phyloP scores from a whole-genome alignment of 441 rosid species.

The Pelargonium cotyledonis region DNA sequence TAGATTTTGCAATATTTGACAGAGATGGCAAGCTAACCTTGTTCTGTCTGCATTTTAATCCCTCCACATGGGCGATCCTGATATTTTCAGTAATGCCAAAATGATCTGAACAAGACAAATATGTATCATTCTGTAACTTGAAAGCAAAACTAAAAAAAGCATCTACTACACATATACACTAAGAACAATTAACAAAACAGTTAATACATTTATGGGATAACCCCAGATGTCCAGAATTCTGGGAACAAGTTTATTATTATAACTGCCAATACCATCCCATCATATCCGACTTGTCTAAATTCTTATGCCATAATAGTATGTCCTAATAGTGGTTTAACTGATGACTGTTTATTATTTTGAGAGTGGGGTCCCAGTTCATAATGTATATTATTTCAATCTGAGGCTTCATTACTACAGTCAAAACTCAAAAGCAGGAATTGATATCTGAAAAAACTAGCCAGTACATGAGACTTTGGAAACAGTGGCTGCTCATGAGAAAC shows the following conservation, averaged over 20 bases:
- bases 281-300: neutral
- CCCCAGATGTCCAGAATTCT: neutral
- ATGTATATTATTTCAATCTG: neutral
- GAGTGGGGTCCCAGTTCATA: too few relatives aligned
- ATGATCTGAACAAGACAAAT: conserved; percentile 6
- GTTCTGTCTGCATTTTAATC: conserved; percentile 1
- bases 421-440: neutral
- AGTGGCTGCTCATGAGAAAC: neutral
- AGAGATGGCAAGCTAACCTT: conserved; percentile 17
- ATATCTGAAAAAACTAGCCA: neutral
- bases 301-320: neutral
- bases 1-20: conserved; percentile 12
- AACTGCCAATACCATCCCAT: neutral
- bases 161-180: neutral
- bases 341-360: too few relatives aligned
- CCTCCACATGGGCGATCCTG: conserved; percentile 8
- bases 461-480: neutral
- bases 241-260: neutral
- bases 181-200: conserved; percentile 1
- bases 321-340: neutral
- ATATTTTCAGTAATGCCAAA: conserved; percentile 13
- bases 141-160: neutral
- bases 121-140: neutral
- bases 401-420: neutral
- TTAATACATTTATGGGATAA: neutral